Conservation (phyloP, 345 rosid genomes). For the Acer campestre region DNA sequence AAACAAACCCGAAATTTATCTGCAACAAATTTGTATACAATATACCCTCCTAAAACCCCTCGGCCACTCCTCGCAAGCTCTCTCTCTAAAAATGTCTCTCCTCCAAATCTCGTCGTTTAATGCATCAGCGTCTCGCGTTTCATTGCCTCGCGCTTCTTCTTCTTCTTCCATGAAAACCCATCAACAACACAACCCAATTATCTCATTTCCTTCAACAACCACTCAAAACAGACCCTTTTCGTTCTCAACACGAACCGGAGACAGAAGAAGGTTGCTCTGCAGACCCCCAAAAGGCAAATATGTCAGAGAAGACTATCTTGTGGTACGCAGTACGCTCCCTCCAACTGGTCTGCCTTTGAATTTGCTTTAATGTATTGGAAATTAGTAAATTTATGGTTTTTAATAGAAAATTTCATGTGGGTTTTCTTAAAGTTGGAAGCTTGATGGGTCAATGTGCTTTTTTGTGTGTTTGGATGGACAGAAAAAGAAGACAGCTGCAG, state of each 20-base stretch:
- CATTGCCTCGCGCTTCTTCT: conserved; percentile 24
- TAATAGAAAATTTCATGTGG: neutral
- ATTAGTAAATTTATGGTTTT: neutral
- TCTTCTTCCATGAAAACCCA: conserved; percentile 32
- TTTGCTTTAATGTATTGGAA: neutral
- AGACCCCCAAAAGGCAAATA: conserved; percentile 75
- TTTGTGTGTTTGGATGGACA: conserved; percentile 24
- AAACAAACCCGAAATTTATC: conserved; percentile 14
- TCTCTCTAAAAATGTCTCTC: conserved; percentile 49
- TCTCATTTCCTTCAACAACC: conserved; percentile 28
- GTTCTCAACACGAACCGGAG: conserved; percentile 43
- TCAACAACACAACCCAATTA: conserved; percentile 25
- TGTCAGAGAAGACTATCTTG: conserved; percentile 83
- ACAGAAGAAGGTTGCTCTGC: conserved; percentile 66
- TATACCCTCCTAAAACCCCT: conserved; percentile 12
- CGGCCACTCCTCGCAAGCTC: neutral
- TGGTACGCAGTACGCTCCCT: conserved; percentile 66
- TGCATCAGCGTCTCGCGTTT: conserved; percentile 15
- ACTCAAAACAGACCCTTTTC: conserved; percentile 36
- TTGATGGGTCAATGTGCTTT: neutral
- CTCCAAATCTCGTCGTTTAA: conserved; percentile 39
- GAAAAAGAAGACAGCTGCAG: conserved; percentile 77
- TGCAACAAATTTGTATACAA: neutral
- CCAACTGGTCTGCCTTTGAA: neutral
- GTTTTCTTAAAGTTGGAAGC: conserved; percentile 11